Percentiles rank a stretch among this genome's conserved stretches.
Evolutionary conservation across 257 asterid genomes (phyloP).

Genomic region (Orobanche coerulescens): DNA sequence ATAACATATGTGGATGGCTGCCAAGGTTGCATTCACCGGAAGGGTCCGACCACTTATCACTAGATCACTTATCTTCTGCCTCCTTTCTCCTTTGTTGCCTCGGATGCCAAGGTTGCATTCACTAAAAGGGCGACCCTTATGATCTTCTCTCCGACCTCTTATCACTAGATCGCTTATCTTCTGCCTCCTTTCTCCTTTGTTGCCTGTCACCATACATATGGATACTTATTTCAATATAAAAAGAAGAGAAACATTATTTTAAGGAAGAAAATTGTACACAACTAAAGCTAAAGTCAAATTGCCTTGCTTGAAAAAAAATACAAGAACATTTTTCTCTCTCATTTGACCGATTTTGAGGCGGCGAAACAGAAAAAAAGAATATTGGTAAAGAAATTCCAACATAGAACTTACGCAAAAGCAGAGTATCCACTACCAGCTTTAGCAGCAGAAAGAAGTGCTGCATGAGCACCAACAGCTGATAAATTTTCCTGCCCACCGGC

Average conservation of each 20-base stretch:
- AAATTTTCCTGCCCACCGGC: conserved; percentile 50
- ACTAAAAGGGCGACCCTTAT: conserved; percentile 10
- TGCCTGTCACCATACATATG: conserved; percentile 33
- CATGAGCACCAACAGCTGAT: conserved; percentile 58
- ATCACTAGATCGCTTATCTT: conserved; percentile 45
- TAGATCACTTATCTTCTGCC: conserved; percentile 47
- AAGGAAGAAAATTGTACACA: too few relatives aligned
- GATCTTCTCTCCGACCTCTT: conserved; percentile 44
- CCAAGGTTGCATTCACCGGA: background rate
- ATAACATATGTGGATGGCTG: background rate
- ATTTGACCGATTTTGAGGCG: too few relatives aligned
- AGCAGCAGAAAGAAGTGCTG: conserved; percentile 65
- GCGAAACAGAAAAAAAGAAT: too few relatives aligned
- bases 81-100: conserved; percentile 59
- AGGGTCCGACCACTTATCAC: conserved; percentile 36
- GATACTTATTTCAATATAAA: background rate
- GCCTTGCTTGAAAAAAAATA: too few relatives aligned
- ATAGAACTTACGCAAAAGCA: conserved; percentile 81
- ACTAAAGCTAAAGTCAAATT: too few relatives aligned
- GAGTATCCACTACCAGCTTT: conserved; percentile 94
- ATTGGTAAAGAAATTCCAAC: background rate
- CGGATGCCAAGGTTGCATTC: too few relatives aligned
- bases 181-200: conserved; percentile 55
- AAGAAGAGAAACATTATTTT: too few relatives aligned
- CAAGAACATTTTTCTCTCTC: too few relatives aligned